Percentiles rank a stretch among this genome's conserved stretches.
Evolutionary conservation across 768 basidiomycete species (phyloP).

Genomic region (Gymnopilus dilepis): DNA sequence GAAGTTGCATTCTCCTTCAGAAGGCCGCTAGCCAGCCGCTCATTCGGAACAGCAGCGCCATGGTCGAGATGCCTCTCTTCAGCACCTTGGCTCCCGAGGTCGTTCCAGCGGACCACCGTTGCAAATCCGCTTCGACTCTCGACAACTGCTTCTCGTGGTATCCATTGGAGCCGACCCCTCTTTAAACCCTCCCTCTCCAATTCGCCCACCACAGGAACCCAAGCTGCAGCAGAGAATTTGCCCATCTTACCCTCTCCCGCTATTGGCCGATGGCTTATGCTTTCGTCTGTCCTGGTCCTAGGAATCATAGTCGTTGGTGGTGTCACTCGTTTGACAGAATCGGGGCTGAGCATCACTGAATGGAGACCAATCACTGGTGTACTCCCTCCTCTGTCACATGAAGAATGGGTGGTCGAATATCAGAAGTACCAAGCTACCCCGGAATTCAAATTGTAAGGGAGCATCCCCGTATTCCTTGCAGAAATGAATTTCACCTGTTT

Average conservation of each 20-base stretch:
- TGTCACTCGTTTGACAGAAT: conserved; percentile 95
- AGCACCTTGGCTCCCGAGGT: neutral
- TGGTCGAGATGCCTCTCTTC: neutral
- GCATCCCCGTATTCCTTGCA: neutral
- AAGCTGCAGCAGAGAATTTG: conserved; percentile 31
- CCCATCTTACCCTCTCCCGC: conserved; percentile 69
- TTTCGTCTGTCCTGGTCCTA: conserved; percentile 86
- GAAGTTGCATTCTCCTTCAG: neutral
- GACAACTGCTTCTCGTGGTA: neutral
- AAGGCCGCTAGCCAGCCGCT: neutral
- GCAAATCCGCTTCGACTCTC: neutral
- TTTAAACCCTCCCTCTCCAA: neutral
- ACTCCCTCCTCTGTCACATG: conserved; percentile 76
- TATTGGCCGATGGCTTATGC: conserved; percentile 85
- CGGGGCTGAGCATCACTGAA: conserved; percentile 97
- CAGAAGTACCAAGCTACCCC: conserved; percentile 94
- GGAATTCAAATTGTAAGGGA: conserved; percentile 88
- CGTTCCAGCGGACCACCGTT: neutral
- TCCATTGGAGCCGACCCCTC: conserved; percentile 15
- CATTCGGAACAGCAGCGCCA: neutral
- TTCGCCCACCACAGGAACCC: conserved; percentile 8
- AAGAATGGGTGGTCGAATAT: conserved; percentile 88
- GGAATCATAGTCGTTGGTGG: conserved; percentile 95
- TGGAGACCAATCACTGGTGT: conserved; percentile 94
- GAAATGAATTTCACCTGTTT: neutral